A percentile compares a stretch with the other conserved stretches of the same genome.
phyloP scores from a whole-genome alignment of 2,329 filamentous ascomycete genomes.

The Lachnellula suecica region DNA sequence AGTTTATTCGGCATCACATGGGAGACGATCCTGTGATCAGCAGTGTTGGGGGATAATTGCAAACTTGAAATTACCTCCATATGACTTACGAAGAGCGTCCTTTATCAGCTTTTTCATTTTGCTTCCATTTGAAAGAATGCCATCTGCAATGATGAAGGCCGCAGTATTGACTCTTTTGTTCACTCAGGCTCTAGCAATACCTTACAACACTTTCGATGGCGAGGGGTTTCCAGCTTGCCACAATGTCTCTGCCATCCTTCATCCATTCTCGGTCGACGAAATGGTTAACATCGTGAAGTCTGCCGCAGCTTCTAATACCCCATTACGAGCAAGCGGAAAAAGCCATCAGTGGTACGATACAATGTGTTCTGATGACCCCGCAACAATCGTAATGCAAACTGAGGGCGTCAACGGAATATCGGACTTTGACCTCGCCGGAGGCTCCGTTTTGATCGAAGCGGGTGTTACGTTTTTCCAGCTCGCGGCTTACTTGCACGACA shows the following conservation, averaged over 20 bases:
- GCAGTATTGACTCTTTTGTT: background rate
- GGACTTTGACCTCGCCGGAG: constrained; percentile 9
- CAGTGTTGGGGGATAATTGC: too few relatives aligned
- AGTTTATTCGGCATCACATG: background rate
- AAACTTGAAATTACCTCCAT: too few relatives aligned
- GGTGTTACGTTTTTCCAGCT: constrained; percentile 22
- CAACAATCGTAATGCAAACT: constrained; percentile 17
- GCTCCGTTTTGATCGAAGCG: constrained; percentile 17
- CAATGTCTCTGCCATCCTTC: constrained; percentile 13
- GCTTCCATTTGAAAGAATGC: background rate
- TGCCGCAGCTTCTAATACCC: constrained; percentile 11
- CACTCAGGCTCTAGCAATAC: background rate
- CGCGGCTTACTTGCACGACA: constrained; percentile 16
- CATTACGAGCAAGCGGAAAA: constrained; percentile 18
- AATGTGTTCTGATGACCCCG: constrained; percentile 18
- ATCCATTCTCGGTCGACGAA: constrained; percentile 11
- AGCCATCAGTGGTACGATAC: constrained; percentile 23
- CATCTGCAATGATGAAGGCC: background rate
- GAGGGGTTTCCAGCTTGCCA: constrained; percentile 17
- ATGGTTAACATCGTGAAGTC: constrained; percentile 17
- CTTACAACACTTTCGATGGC: constrained; percentile 19
- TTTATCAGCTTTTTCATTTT: too few relatives aligned
- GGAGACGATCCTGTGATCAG: background rate
- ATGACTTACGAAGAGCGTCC: too few relatives aligned
- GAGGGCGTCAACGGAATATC: constrained; percentile 13